Base-by-base conservation (phyloP, 1,284 basidiomycete species). In the Xerocomus amazonicus region DNA sequence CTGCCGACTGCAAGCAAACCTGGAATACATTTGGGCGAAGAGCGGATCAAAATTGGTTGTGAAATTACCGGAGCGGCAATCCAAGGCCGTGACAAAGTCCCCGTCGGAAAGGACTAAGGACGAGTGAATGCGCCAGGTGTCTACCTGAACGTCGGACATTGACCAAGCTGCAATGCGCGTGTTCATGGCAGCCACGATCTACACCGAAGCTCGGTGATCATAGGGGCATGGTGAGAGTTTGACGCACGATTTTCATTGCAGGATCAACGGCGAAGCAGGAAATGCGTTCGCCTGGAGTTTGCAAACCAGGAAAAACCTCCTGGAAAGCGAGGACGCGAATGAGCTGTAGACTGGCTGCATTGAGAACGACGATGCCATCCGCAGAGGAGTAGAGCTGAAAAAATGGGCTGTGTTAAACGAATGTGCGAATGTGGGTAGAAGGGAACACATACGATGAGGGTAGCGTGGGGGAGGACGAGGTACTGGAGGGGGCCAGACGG, bases 81-180 rank as follows among this genome's bases (percentile, higher is more conserved):
- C 83, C 50, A 92, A 63, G 4, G 83, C 70, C 2, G 79, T 80
- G 27, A 90, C 73, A 17, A 60, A 51, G 45, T 78, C 73, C n/a
- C 67, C 70, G 41, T 79, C 75, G 1, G 80, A 74, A 40, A 87
- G 73, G 16, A 76, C 61, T 9, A 92, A 76, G 16, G 87, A 85
- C 3, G 91, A 92, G 64, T 92, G 90, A 4, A 92, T 76, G 37
- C 82, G 78, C 86, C 87, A 91, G 7, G 73, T 71, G 56, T 80
- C 75, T 42, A 75, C 71, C 54, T 78, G 75, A 26, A 76, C 72
- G 34, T 78, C 83, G 29, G 87, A 87, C 43, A 87, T 73, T 27
- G 77, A 77, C 89, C 88, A 92, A 34, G 81, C 79, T 45, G 84
- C 87, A 46, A 92, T 70, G 45, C 79, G 78, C 28, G 74, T 73